Evolutionary conservation across 768 basidiomycete genomes (phyloP), one percentile per base, ranked within the genome.

Genomic region (Leucocoprinus birnbaumii): DNA sequence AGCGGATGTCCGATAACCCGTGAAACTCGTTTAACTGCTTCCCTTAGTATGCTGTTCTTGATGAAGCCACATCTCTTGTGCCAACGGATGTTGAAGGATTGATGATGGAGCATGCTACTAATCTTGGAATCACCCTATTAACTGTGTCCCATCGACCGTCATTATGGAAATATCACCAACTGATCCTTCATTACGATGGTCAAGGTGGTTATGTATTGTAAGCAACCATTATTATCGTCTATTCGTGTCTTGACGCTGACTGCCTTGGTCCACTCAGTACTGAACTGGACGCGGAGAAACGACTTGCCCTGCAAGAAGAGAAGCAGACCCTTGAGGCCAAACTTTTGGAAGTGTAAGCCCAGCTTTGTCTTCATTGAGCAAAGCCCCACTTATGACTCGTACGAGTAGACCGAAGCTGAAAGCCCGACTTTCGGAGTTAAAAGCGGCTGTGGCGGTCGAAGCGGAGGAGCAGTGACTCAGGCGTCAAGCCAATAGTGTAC

Each of bases 61-160:
- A 99, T 63, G 96, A 99, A 67, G 95, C 95, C 51, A 98, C 96
- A 3, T 93, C 91, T 16, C 85, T 95, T 3, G 95, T 99, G 7
- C 94, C 94, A 2, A 81, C 87, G 3, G 92, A 95, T 50, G 86
- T 95, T 68, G 96, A 98, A 72, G 92, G 89, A 48, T 74, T 80
- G 71, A 95, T 98, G 93, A 98, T 96, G 86, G 91, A 93, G 65
- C 82, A 90, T 62, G 95, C 94, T 2, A 89, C 90, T 0, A 74
- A 79, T 49, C 76, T 97, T 24, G 90, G 89, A 1, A 98, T 98
- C 63, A 98, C 95, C 0, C 79, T 98, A 22, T 71, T 98, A 59
- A 98, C 94, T 1, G 95, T 98, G 27, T 96, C 94, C 35, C 95
- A 98, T 73, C 85, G 95, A 8, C 91, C 95, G 19, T 94, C 91